Base-by-base conservation (phyloP, 1,284 basidiomycete genomes). In the Polyporus tsugae region DNA sequence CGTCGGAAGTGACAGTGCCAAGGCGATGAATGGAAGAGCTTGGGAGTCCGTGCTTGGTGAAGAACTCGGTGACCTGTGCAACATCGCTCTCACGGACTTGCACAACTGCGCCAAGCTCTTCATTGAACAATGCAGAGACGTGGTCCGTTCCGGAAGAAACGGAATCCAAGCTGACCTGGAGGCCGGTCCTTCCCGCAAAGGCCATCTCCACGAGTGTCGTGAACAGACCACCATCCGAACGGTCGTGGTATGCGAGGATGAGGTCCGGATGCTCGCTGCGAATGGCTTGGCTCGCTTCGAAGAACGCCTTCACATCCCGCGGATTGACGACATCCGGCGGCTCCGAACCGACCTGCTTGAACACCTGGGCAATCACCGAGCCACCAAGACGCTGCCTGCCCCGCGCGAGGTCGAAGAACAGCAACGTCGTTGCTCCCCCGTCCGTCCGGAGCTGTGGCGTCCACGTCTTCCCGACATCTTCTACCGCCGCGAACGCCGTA, bases 211-310 rank as follows among this genome's bases (percentile, higher is more conserved):
- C 91, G 39, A 98, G 79, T 4, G 97, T 94, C 0, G 95, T 92
- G 79, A 99, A 93, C 42, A 99, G 83, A 58, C 97, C 98, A 66
- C 98, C 98, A 76, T 99, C 98, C 0, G 97, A 99, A 25, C 97
- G 91, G 81, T 99, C 98, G 80, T 99, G 98, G 80, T 99, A 99
- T 0, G 98, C 97, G 49, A 99, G 85, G 0, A 99, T 90, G 33
- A 94, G 78, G 1, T 83, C 88, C 6, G 89, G 86, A 60, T 89
- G 81, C 4, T 82, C 82, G 67, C 81, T 77, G 77, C 92, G 92
- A 60, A 96, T 84, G 6, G 82, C 81, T 77, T 95, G 91, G 9
- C 95, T 86, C 74, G 93, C 89, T 73, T 95, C 95, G 29, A 99
- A 91, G 87, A 99, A 99, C 2, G 92, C 84, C 78, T 92, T 94